phyloP scores from a whole-genome alignment of 2,329 filamentous ascomycete genomes.

The Apiospora pterosperma region DNA sequence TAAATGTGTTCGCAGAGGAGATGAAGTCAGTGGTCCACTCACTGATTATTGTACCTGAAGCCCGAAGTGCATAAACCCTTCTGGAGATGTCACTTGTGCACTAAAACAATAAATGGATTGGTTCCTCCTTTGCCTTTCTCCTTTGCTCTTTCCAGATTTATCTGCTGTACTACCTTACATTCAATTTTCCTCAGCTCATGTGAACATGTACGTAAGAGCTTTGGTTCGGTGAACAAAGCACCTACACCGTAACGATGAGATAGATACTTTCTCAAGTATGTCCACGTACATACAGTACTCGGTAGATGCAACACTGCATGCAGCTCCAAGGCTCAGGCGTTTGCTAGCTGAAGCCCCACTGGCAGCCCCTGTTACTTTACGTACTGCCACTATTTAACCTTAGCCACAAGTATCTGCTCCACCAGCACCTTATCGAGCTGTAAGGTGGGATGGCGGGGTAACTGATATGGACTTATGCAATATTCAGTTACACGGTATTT shows the following conservation, averaged over 20 bases:
- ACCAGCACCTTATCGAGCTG: neutral
- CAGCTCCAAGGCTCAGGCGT: neutral
- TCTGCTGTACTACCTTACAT: too few species aligned
- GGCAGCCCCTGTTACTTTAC: neutral
- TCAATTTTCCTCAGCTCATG: too few species aligned
- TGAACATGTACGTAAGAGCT: too few species aligned
- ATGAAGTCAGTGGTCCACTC: neutral
- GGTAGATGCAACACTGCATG: neutral
- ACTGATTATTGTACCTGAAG: too few species aligned
- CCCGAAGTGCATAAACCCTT: neutral
- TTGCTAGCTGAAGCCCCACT: neutral
- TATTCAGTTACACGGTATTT: neutral
- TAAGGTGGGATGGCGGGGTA: neutral
- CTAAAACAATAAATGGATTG: neutral
- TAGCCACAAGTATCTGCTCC: neutral
- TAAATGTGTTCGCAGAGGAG: neutral
- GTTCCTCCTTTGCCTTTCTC: neutral
- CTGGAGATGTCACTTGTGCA: neutral
- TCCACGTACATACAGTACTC: too few species aligned
- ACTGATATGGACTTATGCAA: neutral
- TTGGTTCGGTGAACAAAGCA: neutral
- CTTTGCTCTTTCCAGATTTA: too few species aligned
- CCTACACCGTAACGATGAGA: too few species aligned
- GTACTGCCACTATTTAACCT: neutral
- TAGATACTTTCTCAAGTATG: too few species aligned